Evolutionary conservation across 129 eudicot species (phyloP), one percentile per base, ranked within the genome.

Genomic region (Flaveria bidentis): DNA sequence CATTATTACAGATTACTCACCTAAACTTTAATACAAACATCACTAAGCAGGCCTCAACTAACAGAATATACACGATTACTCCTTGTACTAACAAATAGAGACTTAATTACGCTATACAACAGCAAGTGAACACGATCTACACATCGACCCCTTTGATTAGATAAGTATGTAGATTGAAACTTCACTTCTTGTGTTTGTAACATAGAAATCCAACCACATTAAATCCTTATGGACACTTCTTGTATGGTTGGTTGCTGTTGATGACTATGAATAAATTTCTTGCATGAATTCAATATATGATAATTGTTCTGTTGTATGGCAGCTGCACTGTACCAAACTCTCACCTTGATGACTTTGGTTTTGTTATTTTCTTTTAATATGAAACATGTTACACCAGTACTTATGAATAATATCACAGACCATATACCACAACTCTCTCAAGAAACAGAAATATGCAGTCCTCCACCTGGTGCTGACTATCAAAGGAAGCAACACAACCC

Each of bases 51-150:
- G 2, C 28, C 28, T 26, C 28, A 26, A 26, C 28, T 25, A 25
- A 1, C 2, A 25, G 28, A 25, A 25, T 25, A 25, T 25, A 25
- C 28, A 25, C 28, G 2, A 26, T 26, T 26, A 26, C 2, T 26
- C 28, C 28, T 0, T 26, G 2, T 26, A 26, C 28, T 26, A 1
- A 1, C 22, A 20, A 20, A 20, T 20, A 2, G 2, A 26, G 28
- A 1, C 28, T 26, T 26, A 1, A 26, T 26, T 26, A 26, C 28
- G 2, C 28, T 26, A 26, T 1, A 26, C 28, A 26, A 26, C 28
- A 26, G 99, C 97, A 58, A 95, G 97, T 76, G 97, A 95, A 66
- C 99, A 95, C 52, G 99, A 95, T 84, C 99, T 97, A 69, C 84
- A 97, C 51, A 91, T 95, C 42, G 97, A 95, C 82, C 99, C 99